These are phyloP conservation scores for Fusarium sp. DNA, from an alignment of 2,329 filamentous ascomycete species.

Conservation along the genomic window DNA sequence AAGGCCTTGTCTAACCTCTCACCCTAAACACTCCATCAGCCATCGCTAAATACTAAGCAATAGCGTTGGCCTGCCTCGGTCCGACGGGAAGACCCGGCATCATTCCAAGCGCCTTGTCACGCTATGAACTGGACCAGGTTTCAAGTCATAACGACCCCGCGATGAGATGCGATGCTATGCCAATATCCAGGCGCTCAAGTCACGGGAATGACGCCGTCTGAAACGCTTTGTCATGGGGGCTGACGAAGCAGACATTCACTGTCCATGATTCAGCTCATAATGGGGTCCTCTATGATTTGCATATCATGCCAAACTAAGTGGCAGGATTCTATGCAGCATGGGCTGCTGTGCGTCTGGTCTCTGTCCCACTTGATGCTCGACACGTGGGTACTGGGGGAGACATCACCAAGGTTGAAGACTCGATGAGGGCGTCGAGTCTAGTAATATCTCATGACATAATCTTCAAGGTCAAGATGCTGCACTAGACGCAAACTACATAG, in stretches of 20 bases:
- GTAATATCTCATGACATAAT: background rate
- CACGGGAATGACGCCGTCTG: conserved; percentile 24
- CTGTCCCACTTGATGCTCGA: conserved; percentile 37
- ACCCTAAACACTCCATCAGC: background rate
- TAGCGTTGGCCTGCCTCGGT: conserved; percentile 11
- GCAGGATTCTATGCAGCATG: conserved; percentile 24
- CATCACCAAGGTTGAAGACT: background rate
- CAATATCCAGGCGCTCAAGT: conserved; percentile 17
- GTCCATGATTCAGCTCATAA: conserved; percentile 4
- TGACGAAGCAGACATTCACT: background rate
- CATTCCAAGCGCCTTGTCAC: background rate
- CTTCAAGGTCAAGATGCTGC: background rate
- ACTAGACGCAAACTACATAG: too few species aligned
- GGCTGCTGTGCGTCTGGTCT: conserved; percentile 11
- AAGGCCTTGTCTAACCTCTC: background rate
- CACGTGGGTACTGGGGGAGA: conserved; percentile 29
- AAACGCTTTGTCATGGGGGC: conserved; percentile 29
- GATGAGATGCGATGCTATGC: conserved; percentile 2
- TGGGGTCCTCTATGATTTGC: conserved; percentile 26
- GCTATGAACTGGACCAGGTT: conserved; percentile 10
- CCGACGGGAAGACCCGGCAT: conserved; percentile 30
- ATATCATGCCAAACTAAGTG: conserved; percentile 20
- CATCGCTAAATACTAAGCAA: background rate
- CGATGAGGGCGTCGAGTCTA: background rate
- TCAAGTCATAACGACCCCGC: conserved; percentile 21